Conservation (phyloP, 2,329 filamentous ascomycete species). For the Pseudophaeomoniella oleicola region DNA sequence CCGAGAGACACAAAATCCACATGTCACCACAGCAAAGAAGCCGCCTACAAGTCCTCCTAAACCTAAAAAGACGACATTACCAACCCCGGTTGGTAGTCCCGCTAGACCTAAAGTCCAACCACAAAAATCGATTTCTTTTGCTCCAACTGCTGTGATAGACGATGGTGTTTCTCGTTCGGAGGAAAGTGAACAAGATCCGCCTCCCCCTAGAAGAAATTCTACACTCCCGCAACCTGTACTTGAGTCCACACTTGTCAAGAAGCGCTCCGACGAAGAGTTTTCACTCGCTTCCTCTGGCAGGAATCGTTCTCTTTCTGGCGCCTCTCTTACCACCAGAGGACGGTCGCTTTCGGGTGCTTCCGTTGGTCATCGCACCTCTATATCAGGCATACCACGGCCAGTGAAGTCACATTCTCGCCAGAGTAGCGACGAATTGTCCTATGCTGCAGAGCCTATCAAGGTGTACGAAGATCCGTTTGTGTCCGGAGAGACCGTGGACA, state of each 20-base stretch:
- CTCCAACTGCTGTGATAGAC: conserved; percentile 11
- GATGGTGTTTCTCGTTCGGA: background rate
- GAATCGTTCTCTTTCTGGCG: background rate
- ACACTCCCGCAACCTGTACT: background rate
- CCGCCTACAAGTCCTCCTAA: conserved; percentile 2
- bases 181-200: background rate
- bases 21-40: background rate
- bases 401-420: conserved; percentile 4
- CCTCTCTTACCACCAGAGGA: background rate
- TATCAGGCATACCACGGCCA: conserved; percentile 7
- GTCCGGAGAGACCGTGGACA: conserved; percentile 5
- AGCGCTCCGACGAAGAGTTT: background rate
- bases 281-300: background rate
- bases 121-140: conserved; percentile 9
- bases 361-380: conserved; percentile 12
- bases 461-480: conserved; percentile 37
- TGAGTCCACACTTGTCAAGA: background rate
- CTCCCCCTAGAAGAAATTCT: background rate
- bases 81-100: conserved; percentile 23
- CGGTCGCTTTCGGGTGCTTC: too few relatives aligned
- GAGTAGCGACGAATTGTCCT: conserved; percentile 5
- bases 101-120: conserved; percentile 42
- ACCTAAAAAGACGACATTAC: conserved; percentile 16
- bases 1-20: background rate
- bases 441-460: conserved; percentile 17